phyloP scores from a whole-genome alignment of 371 early-diverging fungal species.

The Paraphysoderma sedebokerense region DNA sequence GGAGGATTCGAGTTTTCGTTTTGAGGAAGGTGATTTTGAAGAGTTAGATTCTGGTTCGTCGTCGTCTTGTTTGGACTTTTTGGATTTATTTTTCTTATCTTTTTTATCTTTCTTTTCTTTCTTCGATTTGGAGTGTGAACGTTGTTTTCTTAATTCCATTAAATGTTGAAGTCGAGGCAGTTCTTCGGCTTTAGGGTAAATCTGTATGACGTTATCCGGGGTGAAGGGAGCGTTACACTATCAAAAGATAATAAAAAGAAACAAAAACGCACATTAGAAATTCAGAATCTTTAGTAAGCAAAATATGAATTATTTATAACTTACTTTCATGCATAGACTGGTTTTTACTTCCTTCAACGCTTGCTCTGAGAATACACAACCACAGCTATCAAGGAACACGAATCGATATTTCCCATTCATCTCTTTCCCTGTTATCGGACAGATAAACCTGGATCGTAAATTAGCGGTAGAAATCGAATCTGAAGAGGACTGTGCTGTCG shows the following conservation, averaged over 20 bases:
- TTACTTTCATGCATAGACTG: conserved; percentile 33
- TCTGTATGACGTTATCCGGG: conserved; percentile 38
- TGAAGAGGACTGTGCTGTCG: conserved; percentile 21
- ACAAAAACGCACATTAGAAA: background rate
- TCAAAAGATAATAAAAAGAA: background rate
- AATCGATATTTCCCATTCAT: conserved; percentile 83
- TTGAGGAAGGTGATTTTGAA: conserved; percentile 12
- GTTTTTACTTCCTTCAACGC: conserved; percentile 60
- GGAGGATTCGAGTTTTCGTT: conserved; percentile 4
- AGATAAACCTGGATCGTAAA: conserved; percentile 41
- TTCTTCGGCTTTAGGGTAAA: conserved; percentile 39
- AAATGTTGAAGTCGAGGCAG: conserved; percentile 20
- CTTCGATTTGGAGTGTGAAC: conserved; percentile 36
- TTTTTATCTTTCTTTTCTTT: conserved; percentile 16
- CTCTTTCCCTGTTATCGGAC: conserved; percentile 82
- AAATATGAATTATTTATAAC: background rate
- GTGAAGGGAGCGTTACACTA: conserved; percentile 51
- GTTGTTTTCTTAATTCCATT: conserved; percentile 34
- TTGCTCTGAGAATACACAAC: conserved; percentile 73
- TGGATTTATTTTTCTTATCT: conserved; percentile 18
- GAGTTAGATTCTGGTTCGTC: conserved; percentile 9
- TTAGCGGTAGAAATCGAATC: too few relatives aligned
- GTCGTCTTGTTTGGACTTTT: conserved; percentile 16
- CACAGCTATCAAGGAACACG: conserved; percentile 59
- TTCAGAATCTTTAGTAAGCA: background rate